Conservation (phyloP, 1,139 yeast species). For the Debaryomyces robertsiae region DNA sequence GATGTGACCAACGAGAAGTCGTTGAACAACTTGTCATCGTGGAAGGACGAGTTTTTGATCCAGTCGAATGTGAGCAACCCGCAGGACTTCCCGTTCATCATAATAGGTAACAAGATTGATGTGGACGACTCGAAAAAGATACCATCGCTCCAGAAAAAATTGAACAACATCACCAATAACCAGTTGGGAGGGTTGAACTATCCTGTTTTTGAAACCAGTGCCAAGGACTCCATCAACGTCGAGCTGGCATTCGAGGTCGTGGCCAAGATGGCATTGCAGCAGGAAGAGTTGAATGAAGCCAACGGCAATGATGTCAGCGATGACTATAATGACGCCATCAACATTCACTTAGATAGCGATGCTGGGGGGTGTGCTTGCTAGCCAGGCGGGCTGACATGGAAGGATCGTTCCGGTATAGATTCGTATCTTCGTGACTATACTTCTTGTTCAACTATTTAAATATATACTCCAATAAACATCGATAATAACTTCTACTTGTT, state of each 20-base stretch:
- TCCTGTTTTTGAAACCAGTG: slow-evolving; percentile 93
- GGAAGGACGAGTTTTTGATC: slow-evolving; percentile 94
- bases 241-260: slow-evolving; percentile 95
- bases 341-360: slow-evolving; percentile 88
- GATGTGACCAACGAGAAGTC: slow-evolving; percentile 94
- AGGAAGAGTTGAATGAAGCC: slow-evolving; percentile 85
- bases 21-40: slow-evolving; percentile 82
- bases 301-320: slow-evolving; percentile 71
- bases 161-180: slow-evolving; percentile 77
- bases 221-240: slow-evolving; percentile 91
- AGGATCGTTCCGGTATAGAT: slow-evolving; percentile 6
- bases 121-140: slow-evolving; percentile 89
- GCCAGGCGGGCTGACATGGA: no score
- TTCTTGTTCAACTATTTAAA: slow-evolving; percentile 9
- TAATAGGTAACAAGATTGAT: slow-evolving; percentile 92
- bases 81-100: slow-evolving; percentile 92
- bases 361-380: slow-evolving; percentile 77
- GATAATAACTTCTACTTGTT: slow-evolving; percentile 7
- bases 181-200: slow-evolving; percentile 76
- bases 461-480: slow-evolving; percentile 5
- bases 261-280: slow-evolving; percentile 91
- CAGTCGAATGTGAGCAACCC: slow-evolving; percentile 95
- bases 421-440: background rate
- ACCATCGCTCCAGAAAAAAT: slow-evolving; percentile 75
- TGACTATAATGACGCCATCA: slow-evolving; percentile 94